Conservation (phyloP, 768 basidiomycete genomes). For the Mycena albidolilacea region DNA sequence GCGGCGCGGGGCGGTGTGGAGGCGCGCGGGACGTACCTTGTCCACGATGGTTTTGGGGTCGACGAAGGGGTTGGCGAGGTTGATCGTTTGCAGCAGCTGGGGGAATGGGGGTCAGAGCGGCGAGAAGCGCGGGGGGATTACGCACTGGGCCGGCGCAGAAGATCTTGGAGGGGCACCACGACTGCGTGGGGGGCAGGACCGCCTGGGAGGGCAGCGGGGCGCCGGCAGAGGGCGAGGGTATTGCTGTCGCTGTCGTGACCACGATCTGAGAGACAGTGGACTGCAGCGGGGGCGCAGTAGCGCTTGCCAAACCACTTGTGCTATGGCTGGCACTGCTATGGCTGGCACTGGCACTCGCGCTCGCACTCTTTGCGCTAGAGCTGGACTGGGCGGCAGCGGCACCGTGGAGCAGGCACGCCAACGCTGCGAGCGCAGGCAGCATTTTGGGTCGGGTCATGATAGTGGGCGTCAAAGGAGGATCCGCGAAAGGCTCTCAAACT, state of each 20-base stretch:
- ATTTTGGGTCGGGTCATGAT: conserved; percentile 26
- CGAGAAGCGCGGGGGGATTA: conserved; percentile 34
- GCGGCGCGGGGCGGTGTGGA: background rate
- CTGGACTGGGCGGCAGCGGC: conserved; percentile 19
- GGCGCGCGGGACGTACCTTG: conserved; percentile 53
- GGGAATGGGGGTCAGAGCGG: conserved; percentile 28
- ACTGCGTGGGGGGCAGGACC: conserved; percentile 26
- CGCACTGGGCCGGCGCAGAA: conserved; percentile 86
- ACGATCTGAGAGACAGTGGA: conserved; percentile 27
- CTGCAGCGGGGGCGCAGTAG: background rate
- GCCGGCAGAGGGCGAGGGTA: conserved; percentile 27
- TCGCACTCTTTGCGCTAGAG: background rate
- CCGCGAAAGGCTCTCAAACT: conserved; percentile 25
- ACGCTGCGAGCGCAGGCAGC: conserved; percentile 17
- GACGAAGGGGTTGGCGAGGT: conserved; percentile 78
- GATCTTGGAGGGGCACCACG: conserved; percentile 66
- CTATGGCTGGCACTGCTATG: too few species aligned
- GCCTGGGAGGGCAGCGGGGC: conserved; percentile 35
- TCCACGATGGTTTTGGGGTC: conserved; percentile 95
- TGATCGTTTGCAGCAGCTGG: conserved; percentile 88
- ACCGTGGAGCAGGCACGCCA: conserved; percentile 21
- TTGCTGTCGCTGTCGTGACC: conserved; percentile 31
- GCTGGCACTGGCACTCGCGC: too few species aligned
- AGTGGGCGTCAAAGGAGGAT: conserved; percentile 1
- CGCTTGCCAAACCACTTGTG: too few species aligned